These are phyloP conservation scores for Cornus florida DNA, from an alignment of 148 eudicot genomes.

Conservation along the genomic window DNA sequence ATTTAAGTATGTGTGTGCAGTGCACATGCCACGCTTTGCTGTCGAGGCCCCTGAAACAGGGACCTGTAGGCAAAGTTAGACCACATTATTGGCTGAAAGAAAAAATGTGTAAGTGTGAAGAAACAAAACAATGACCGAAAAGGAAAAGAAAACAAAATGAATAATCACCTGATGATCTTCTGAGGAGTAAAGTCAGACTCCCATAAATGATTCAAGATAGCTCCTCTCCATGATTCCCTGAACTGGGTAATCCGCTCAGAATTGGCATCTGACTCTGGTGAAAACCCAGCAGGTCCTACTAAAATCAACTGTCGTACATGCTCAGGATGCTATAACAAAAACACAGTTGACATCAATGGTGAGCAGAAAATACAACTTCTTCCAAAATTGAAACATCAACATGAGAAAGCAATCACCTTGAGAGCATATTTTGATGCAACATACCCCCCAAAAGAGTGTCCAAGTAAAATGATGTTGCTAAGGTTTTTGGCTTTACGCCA, in stretches of 20 bases:
- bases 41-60: too few species aligned
- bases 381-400: slow-evolving; percentile 6
- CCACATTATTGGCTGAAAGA: background rate
- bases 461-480: slow-evolving; percentile 76
- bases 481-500: slow-evolving; percentile 92
- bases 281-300: slow-evolving; percentile 89
- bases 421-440: slow-evolving; percentile 94
- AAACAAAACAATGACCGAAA: background rate
- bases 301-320: slow-evolving; percentile 85
- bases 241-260: slow-evolving; percentile 64
- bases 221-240: slow-evolving; percentile 91
- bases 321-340: slow-evolving; percentile 75
- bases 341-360: slow-evolving; percentile 10
- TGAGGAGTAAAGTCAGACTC: slow-evolving; percentile 95
- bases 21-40: too few species aligned
- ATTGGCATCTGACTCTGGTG: slow-evolving; percentile 60
- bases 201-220: slow-evolving; percentile 86
- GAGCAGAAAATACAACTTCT: background rate
- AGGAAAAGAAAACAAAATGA: background rate
- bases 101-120: background rate
- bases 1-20: background rate
- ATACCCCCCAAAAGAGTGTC: slow-evolving; percentile 98
- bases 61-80: background rate
- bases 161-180: slow-evolving; percentile 69
- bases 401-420: slow-evolving; percentile 47